These are phyloP conservation scores for Monosporozyma aquatica DNA, from an alignment of 805 yeast species.

Conservation along the genomic window DNA sequence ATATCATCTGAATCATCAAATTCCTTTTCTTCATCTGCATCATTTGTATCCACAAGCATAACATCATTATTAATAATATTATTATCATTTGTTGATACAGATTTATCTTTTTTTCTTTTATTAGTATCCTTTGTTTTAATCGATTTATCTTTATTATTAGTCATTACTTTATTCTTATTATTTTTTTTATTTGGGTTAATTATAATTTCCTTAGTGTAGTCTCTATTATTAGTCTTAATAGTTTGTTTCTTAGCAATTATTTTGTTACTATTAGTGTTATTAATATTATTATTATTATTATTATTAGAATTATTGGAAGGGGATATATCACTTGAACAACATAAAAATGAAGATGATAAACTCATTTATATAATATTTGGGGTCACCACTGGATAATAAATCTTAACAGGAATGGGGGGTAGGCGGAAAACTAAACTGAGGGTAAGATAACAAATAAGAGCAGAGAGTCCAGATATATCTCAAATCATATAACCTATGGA, in stretches of 20 bases:
- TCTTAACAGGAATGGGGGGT: no score
- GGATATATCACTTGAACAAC: constrained; percentile 25
- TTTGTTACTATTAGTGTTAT: constrained; percentile 4
- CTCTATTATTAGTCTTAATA: not conserved
- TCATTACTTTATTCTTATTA: constrained; percentile 4
- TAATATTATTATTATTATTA: constrained; percentile 3
- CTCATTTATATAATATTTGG: constrained; percentile 29
- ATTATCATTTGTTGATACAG: not conserved
- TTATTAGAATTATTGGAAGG: constrained; percentile 5
- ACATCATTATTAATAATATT: no score
- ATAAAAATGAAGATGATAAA: constrained; percentile 29
- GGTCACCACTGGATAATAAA: no score
- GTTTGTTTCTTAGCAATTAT: not conserved
- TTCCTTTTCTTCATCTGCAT: constrained; percentile 3
- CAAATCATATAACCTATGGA: no score
- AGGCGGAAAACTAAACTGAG: no score
- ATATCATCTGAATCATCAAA: constrained; percentile 2
- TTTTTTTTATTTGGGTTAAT: constrained; percentile 3
- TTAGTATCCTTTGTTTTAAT: not conserved
- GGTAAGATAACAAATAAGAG: no score
- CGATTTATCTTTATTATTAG: not conserved
- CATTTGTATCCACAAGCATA: not conserved
- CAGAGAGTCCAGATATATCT: no score
- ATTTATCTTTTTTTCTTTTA: not conserved
- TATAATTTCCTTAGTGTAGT: not conserved